Evolutionary conservation across 2,329 filamentous ascomycete genomes (phyloP).

Genomic region (Hypoxylon rubiginosum): DNA sequence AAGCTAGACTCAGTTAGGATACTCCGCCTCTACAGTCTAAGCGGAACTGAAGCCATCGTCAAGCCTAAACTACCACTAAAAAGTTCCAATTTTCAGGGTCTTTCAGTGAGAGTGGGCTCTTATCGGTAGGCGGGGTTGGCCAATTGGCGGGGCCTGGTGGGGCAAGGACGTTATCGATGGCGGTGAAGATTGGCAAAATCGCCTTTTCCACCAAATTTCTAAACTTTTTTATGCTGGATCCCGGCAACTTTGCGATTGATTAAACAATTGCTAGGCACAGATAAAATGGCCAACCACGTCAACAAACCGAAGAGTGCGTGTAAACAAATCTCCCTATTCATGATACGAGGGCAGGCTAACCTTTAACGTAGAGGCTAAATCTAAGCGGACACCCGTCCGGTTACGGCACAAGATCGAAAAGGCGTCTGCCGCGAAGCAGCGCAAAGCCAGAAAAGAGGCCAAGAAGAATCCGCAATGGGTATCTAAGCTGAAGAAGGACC

Average conservation of each 20-base stretch:
- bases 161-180: slow-evolving; percentile 33
- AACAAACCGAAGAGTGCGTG: slow-evolving; percentile 52
- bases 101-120: slow-evolving; percentile 25
- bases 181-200: slow-evolving; percentile 47
- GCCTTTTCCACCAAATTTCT: slow-evolving; percentile 35
- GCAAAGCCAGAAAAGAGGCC: slow-evolving; percentile 86
- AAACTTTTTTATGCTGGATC: slow-evolving; percentile 45
- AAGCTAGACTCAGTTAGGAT: slow-evolving; percentile 37
- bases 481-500: slow-evolving; percentile 95
- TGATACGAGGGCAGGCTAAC: slow-evolving; percentile 1
- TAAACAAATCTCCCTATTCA: neutral
- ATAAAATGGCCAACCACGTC: slow-evolving; percentile 50
- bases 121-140: slow-evolving; percentile 39
- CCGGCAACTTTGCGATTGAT: slow-evolving; percentile 11
- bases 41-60: slow-evolving; percentile 36
- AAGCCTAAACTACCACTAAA: slow-evolving; percentile 29
- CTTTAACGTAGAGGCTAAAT: slow-evolving; percentile 80
- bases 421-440: slow-evolving; percentile 88
- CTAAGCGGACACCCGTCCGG: slow-evolving; percentile 90
- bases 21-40: slow-evolving; percentile 32
- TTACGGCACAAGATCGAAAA: slow-evolving; percentile 97
- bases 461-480: slow-evolving; percentile 99
- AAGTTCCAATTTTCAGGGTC: slow-evolving; percentile 27
- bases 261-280: slow-evolving; percentile 22
- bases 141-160: slow-evolving; percentile 36